Conservation (phyloP, 371 early-diverging fungal genomes). For the Basidiobolus heterosporus region DNA sequence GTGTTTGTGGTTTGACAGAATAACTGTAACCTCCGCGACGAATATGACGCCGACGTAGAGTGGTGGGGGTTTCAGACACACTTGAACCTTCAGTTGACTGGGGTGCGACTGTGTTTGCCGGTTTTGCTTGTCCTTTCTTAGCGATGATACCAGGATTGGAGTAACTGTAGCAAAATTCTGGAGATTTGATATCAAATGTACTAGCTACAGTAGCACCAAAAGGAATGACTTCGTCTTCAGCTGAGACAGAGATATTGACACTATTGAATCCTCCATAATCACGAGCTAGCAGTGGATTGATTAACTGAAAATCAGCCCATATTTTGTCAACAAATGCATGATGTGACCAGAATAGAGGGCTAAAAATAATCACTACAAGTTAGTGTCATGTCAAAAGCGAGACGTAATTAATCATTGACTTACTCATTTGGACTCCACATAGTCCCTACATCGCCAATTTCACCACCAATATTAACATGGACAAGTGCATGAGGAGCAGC, state of each 20-base stretch:
- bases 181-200: neutral
- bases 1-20: neutral
- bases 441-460: neutral
- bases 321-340: slow-evolving; percentile 1
- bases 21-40: neutral
- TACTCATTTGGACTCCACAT: slow-evolving; percentile 2
- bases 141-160: neutral
- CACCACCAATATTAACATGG: slow-evolving; percentile 1
- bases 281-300: too few relatives aligned
- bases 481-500: neutral
- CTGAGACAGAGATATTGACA: too few relatives aligned
- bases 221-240: neutral
- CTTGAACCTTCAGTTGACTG: neutral
- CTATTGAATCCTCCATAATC: too few relatives aligned
- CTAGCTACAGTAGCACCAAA: neutral
- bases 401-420: neutral
- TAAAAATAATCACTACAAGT: neutral
- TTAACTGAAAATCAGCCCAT: neutral
- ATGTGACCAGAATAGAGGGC: slow-evolving; percentile 2
- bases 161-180: slow-evolving; percentile 1
- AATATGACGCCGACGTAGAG: neutral
- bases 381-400: neutral
- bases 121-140: too few relatives aligned
- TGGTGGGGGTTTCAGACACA: neutral
- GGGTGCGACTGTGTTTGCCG: neutral